Conservation (phyloP, 2,329 filamentous ascomycete genomes). For the Phyllosticta citribraziliensis region DNA sequence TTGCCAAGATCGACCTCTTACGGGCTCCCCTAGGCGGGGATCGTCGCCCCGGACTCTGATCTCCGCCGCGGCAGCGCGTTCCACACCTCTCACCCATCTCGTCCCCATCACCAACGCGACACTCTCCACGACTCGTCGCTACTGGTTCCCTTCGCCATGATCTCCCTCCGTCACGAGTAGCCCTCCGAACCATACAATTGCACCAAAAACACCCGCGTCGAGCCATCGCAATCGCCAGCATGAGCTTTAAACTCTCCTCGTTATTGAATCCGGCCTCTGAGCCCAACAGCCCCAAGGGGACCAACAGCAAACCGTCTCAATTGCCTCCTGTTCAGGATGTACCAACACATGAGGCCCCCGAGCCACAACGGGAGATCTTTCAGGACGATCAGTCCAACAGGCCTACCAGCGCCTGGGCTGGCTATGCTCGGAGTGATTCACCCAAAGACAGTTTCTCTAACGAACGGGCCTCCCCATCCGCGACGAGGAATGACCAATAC, state of each 20-base stretch:
- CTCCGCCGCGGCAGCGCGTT: neutral
- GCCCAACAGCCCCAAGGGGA: conserved; percentile 1
- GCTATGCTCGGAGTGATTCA: neutral
- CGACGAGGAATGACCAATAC: neutral
- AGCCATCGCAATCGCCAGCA: conserved; percentile 4
- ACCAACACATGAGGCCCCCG: neutral
- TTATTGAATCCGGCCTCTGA: conserved; percentile 27
- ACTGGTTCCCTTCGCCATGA: neutral
- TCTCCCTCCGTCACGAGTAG: neutral
- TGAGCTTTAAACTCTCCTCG: conserved; percentile 22
- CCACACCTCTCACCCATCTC: neutral
- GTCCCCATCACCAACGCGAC: neutral
- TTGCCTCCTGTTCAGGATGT: neutral
- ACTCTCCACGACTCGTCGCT: neutral
- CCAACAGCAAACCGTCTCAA: neutral
- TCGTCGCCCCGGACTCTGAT: neutral
- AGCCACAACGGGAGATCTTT: neutral
- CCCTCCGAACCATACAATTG: neutral
- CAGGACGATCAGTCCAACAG: neutral
- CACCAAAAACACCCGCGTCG: neutral
- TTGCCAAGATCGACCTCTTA: neutral
- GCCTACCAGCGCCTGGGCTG: neutral
- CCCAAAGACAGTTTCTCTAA: neutral
- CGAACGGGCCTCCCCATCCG: neutral
- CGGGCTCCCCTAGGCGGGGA: neutral